Conservation (phyloP, 805 yeast species). For the Wickerhamiella parazyma region DNA sequence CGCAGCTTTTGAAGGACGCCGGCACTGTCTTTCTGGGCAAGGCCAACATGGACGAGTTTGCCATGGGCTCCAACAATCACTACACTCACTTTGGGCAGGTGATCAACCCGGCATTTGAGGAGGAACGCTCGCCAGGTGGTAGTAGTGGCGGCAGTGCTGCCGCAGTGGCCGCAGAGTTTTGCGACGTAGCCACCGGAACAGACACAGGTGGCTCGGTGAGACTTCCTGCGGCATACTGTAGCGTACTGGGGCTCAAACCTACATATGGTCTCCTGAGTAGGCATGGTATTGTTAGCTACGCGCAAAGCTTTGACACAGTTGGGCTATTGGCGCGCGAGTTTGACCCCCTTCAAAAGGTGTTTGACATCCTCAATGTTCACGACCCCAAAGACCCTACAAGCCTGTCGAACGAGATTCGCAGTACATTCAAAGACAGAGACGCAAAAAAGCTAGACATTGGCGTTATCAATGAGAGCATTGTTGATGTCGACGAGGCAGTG, state of each 20-base stretch:
- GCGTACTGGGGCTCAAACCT: conserved; percentile 81
- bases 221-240: conserved; percentile 79
- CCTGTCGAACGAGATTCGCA: conserved; percentile 13
- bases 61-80: conserved; percentile 60
- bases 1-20: conserved; percentile 34
- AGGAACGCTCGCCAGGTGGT: conserved; percentile 57
- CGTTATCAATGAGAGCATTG: conserved; percentile 53
- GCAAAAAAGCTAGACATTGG: conserved; percentile 42
- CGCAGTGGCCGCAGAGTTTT: conserved; percentile 60
- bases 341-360: conserved; percentile 35
- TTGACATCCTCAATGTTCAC: conserved; percentile 38
- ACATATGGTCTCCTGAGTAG: conserved; percentile 84
- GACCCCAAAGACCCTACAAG: conserved; percentile 76
- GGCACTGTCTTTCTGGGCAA: conserved; percentile 56
- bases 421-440: neutral
- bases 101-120: conserved; percentile 32
- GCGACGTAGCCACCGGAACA: conserved; percentile 74
- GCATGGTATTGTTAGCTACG: conserved; percentile 85
- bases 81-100: conserved; percentile 25
- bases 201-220: conserved; percentile 97
- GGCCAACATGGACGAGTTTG: conserved; percentile 91
- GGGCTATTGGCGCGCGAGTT: conserved; percentile 57
- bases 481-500: conserved; percentile 38
- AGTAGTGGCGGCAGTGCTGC: conserved; percentile 96
- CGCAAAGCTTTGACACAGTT: conserved; percentile 89